Evolutionary conservation across 83 land plant species (phyloP).

Genomic region (Thuja plicata): DNA sequence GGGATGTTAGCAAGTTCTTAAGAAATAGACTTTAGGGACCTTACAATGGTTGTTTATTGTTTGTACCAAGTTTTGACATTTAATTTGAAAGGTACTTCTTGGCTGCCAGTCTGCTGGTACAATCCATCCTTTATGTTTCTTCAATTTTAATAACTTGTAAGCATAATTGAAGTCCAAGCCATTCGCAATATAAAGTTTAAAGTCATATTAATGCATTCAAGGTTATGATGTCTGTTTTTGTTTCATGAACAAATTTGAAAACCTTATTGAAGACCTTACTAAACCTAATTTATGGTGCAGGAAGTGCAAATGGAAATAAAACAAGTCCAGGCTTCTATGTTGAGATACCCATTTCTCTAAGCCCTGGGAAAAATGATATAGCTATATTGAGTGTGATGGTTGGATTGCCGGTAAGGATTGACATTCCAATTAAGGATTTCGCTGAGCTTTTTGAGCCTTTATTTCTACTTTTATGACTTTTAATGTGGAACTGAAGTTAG

Average conservation of each 20-base stretch:
- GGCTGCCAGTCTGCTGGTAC: background rate
- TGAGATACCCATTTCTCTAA: slow-evolving; percentile 19
- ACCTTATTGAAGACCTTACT: background rate
- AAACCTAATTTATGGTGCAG: slow-evolving; percentile 14
- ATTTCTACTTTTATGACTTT: background rate
- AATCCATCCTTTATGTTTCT: background rate
- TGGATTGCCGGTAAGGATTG: slow-evolving; percentile 31
- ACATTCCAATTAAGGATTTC: background rate
- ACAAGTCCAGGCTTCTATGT: background rate
- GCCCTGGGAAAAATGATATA: slow-evolving; percentile 22
- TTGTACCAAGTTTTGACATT: background rate
- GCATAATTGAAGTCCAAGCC: background rate
- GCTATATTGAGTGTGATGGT: slow-evolving; percentile 35
- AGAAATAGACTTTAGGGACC: background rate
- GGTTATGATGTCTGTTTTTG: background rate
- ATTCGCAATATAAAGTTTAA: background rate
- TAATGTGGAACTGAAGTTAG: background rate
- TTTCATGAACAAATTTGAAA: background rate
- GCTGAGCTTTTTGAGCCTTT: background rate
- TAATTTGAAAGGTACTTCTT: background rate
- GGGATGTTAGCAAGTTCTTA: background rate
- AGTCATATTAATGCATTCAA: background rate
- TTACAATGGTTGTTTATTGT: background rate
- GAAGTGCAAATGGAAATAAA: slow-evolving; percentile 34
- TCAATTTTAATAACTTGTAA: background rate